phyloP scores from a whole-genome alignment of 176 grass and related monocot species.

The Avena insularis region DNA sequence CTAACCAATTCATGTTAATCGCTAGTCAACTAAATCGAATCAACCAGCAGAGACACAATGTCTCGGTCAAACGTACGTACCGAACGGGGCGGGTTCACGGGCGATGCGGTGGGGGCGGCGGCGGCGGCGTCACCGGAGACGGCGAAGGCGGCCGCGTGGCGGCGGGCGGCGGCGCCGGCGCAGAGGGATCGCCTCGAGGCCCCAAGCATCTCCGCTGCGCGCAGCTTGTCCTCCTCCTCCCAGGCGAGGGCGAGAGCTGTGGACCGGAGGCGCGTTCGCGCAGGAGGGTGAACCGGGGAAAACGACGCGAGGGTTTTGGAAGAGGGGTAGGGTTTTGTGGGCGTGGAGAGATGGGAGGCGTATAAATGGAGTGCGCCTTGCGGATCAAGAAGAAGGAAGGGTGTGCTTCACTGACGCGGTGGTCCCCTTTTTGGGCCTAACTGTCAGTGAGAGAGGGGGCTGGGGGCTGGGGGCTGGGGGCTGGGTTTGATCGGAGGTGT shows the following conservation, averaged over 20 bases:
- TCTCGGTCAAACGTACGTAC: neutral
- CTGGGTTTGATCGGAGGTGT: neutral
- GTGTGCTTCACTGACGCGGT: neutral
- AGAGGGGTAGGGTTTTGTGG: slow-evolving; percentile 43
- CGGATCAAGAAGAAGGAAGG: slow-evolving; percentile 32
- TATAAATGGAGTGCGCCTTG: slow-evolving; percentile 54
- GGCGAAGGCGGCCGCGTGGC: slow-evolving; percentile 30
- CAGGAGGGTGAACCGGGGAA: neutral
- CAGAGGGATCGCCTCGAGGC: slow-evolving; percentile 80
- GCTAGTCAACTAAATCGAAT: neutral
- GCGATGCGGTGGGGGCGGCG: slow-evolving; percentile 9
- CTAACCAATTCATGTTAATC: neutral
- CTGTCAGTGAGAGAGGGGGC: neutral
- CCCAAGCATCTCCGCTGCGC: slow-evolving; percentile 64
- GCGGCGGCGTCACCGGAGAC: slow-evolving; percentile 31
- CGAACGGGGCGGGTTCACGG: neutral
- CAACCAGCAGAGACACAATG: neutral
- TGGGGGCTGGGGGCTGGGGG: neutral
- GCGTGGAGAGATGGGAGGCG: neutral
- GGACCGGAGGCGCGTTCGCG: neutral
- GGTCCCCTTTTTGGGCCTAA: neutral
- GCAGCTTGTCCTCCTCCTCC: neutral
- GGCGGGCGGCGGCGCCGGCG: slow-evolving; percentile 47
- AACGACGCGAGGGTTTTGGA: slow-evolving; percentile 52
- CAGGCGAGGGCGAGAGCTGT: neutral